These are phyloP conservation scores for Salvia splendens DNA, from an alignment of 257 asterid genomes.

Conservation along the genomic window DNA sequence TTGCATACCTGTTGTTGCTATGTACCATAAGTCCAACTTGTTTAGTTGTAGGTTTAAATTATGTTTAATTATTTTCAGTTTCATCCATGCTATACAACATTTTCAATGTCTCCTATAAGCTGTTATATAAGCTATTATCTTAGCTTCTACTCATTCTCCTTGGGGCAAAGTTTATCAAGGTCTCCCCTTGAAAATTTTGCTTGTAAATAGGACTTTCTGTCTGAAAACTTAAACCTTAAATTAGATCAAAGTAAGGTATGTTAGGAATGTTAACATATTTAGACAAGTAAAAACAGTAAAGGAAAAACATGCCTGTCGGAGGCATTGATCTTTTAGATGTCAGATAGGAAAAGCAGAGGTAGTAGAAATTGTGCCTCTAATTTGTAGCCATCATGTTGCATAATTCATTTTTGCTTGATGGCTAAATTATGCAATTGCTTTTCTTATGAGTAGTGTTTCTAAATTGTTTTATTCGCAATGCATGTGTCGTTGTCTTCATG, in stretches of 20 bases:
- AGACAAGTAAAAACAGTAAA: background rate
- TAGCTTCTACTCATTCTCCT: slow-evolving; percentile 25
- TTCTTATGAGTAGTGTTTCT: background rate
- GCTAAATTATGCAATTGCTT: background rate
- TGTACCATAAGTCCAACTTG: no score
- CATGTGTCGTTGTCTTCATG: background rate
- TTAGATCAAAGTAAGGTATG: slow-evolving; percentile 17
- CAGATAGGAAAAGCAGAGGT: background rate
- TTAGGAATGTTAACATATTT: background rate
- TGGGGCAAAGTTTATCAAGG: slow-evolving; percentile 4
- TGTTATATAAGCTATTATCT: slow-evolving; percentile 4
- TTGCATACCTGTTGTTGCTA: background rate
- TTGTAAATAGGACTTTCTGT: no score
- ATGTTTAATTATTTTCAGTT: slow-evolving; percentile 13
- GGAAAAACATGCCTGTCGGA: background rate
- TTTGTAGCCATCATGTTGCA: background rate
- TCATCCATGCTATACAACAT: background rate
- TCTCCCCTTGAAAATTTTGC: no score
- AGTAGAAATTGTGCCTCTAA: slow-evolving; percentile 1
- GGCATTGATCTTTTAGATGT: background rate
- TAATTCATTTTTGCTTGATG: slow-evolving; percentile 10
- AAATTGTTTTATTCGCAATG: slow-evolving; percentile 17
- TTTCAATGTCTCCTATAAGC: background rate
- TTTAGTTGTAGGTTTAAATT: slow-evolving; percentile 8
- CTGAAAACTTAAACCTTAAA: slow-evolving; percentile 4